phyloP scores from a whole-genome alignment of 2,329 filamentous ascomycete species.

The Arthrobotrys musiformis region DNA sequence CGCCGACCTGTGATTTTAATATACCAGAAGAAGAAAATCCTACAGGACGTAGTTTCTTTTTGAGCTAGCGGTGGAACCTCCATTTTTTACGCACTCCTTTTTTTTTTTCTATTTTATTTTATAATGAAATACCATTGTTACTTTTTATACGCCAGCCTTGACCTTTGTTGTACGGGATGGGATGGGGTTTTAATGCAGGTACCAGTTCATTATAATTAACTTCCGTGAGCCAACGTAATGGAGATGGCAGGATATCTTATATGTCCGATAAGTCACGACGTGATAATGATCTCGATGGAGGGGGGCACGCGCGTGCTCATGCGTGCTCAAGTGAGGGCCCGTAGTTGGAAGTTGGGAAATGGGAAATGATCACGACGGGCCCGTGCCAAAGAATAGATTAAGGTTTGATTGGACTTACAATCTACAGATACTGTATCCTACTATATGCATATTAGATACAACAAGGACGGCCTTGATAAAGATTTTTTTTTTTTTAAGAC shows the following conservation, averaged over 20 bases:
- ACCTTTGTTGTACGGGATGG: slow-evolving; percentile 42
- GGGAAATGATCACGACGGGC: background rate
- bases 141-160: slow-evolving; percentile 41
- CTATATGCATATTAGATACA: background rate
- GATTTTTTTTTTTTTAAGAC: background rate
- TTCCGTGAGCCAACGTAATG: slow-evolving; percentile 10
- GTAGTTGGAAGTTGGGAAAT: background rate
- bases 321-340: slow-evolving; percentile 40
- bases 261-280: slow-evolving; percentile 13
- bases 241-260: slow-evolving; percentile 11
- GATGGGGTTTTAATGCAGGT: slow-evolving; percentile 47
- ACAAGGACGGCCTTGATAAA: slow-evolving; percentile 5
- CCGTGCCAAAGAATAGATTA: background rate
- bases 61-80: slow-evolving; percentile 15
- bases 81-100: background rate
- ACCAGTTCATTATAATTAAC: slow-evolving; percentile 31
- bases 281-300: slow-evolving; percentile 25
- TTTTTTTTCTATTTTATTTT: slow-evolving; percentile 4
- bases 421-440: slow-evolving; percentile 1
- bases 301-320: no score
- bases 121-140: slow-evolving; percentile 28
- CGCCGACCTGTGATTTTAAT: slow-evolving; percentile 52
- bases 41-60: slow-evolving; percentile 2
- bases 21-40: no score
- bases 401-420: background rate